Conservation (phyloP, 208 protist genomes). For the Zelonia costaricensis region DNA sequence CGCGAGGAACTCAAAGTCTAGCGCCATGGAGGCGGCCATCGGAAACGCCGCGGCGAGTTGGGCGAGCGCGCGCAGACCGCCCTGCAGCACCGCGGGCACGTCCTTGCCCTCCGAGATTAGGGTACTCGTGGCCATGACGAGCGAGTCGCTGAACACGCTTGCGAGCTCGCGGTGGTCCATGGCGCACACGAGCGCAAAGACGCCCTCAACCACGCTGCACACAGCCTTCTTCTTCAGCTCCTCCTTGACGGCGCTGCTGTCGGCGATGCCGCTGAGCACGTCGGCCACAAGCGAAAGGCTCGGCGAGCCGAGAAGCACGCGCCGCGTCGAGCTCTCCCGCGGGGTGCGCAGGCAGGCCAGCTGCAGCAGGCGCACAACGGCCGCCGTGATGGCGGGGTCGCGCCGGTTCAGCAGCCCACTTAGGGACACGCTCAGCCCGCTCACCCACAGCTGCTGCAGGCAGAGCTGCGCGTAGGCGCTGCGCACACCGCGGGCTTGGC, state of each 20-base stretch:
- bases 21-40: conserved; percentile 48
- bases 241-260: conserved; percentile 9
- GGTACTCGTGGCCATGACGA: conserved; percentile 44
- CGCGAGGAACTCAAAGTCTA: conserved; percentile 73
- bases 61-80: conserved; percentile 38
- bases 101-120: conserved; percentile 38
- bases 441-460: conserved; percentile 31
- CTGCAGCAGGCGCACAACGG: conserved; percentile 18
- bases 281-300: conserved; percentile 15
- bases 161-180: conserved; percentile 24
- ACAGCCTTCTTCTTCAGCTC: conserved; percentile 22
- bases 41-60: conserved; percentile 45
- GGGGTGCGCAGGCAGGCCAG: conserved; percentile 7
- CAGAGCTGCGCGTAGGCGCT: conserved; percentile 24
- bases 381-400: conserved; percentile 15
- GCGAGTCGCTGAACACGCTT: conserved; percentile 21
- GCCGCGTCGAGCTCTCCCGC: conserved; percentile 14
- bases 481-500: not conserved
- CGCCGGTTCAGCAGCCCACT: conserved; percentile 13
- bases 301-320: conserved; percentile 21
- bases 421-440: conserved; percentile 21
- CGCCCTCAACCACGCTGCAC: conserved; percentile 10
- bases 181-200: conserved; percentile 17
- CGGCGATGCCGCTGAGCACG: conserved; percentile 19
- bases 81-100: conserved; percentile 21